These are phyloP conservation scores for Scenedesmus sp. DNA, from an alignment of 163 green algal genomes.

Conservation along the genomic window DNA sequence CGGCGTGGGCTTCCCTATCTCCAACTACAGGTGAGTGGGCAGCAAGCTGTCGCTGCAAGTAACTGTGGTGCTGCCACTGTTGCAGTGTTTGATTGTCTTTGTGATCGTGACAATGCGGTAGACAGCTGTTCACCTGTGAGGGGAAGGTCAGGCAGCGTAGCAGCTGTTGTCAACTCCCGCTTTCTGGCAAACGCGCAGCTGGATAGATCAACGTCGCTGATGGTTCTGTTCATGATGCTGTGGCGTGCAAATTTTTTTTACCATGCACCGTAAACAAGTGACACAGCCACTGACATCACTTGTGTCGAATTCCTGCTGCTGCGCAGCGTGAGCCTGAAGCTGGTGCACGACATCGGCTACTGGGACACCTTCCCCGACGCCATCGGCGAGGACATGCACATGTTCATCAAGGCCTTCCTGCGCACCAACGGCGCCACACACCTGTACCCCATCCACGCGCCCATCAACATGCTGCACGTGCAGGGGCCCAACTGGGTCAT, in stretches of 20 bases:
- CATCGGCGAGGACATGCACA: conserved; percentile 57
- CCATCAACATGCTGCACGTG: conserved; percentile 54
- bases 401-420: conserved; percentile 55
- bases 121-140: too few relatives aligned
- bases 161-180: too few relatives aligned
- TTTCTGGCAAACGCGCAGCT: too few relatives aligned
- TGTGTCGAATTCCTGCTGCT: background rate
- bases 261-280: too few relatives aligned
- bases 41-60: background rate
- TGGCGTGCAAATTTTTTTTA: background rate
- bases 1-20: conserved; percentile 53
- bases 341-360: conserved; percentile 48
- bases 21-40: conserved; percentile 49
- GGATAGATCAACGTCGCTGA: too few relatives aligned
- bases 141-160: too few relatives aligned
- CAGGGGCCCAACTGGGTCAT: conserved; percentile 19
- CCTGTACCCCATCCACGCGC: conserved; percentile 39
- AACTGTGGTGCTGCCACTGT: background rate
- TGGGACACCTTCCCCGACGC: conserved; percentile 52
- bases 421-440: conserved; percentile 32
- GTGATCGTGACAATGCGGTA: background rate
- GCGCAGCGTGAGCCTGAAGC: conserved; percentile 42
- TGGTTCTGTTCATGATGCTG: too few relatives aligned
- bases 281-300: background rate
- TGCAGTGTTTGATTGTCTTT: background rate